phyloP scores from a whole-genome alignment of 2,329 filamentous ascomycete species.

The Chaetomiaceae sp. region DNA sequence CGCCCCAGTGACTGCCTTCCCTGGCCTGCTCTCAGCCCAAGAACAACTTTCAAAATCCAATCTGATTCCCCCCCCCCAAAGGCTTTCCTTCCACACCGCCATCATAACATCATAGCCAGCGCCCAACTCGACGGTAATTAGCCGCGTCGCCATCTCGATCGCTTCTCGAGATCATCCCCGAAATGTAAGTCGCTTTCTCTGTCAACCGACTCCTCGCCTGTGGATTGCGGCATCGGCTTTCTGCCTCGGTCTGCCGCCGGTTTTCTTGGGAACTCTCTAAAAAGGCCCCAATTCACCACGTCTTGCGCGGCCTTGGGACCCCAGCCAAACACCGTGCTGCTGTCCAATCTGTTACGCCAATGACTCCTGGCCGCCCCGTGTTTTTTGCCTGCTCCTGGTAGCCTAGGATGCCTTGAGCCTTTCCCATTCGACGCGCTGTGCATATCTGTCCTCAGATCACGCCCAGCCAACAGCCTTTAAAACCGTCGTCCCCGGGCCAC shows the following conservation, averaged over 20 bases:
- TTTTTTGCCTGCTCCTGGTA: constrained; percentile 8
- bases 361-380: constrained; percentile 9
- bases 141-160: constrained; percentile 26
- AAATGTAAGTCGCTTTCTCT: constrained; percentile 26
- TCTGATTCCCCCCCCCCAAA: constrained; percentile 22
- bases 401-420: constrained; percentile 12
- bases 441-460: constrained; percentile 29
- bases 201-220: constrained; percentile 5
- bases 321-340: constrained; percentile 11
- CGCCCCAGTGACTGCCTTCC: constrained; percentile 21
- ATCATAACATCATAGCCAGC: constrained; percentile 26
- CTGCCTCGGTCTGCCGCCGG: constrained; percentile 23
- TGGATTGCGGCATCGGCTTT: constrained; percentile 21
- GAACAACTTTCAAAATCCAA: constrained; percentile 32
- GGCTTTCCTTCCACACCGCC: constrained; percentile 29
- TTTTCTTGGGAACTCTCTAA: constrained; percentile 9
- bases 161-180: constrained; percentile 11
- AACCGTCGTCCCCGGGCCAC: constrained; percentile 7
- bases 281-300: constrained; percentile 13
- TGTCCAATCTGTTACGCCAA: constrained; percentile 16
- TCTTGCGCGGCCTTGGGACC: constrained; percentile 17
- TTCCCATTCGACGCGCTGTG: constrained; percentile 13
- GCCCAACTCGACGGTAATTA: constrained; percentile 24
- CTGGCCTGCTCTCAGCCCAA: constrained; percentile 24
- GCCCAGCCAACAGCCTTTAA: constrained; percentile 16